These are phyloP conservation scores for Apiospora marii DNA, from an alignment of 2,329 filamentous ascomycete species.

Conservation along the genomic window DNA sequence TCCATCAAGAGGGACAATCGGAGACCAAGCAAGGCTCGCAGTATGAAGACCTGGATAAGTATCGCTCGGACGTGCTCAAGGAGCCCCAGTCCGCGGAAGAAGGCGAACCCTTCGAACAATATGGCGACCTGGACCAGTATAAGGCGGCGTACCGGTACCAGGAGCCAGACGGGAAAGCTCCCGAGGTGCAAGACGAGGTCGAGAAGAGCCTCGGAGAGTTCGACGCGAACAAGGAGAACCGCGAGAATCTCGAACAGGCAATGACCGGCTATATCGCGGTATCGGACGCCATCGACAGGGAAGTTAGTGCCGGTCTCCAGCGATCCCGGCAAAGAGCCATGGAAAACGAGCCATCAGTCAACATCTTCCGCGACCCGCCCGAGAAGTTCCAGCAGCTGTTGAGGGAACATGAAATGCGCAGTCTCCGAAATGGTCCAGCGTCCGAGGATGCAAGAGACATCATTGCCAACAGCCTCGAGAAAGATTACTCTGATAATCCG, in stretches of 20 bases:
- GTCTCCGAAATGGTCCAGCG: background rate
- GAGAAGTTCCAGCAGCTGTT: constrained; percentile 5
- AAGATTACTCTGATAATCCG: constrained; percentile 35
- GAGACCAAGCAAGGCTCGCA: constrained; percentile 46
- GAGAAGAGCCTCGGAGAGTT: constrained; percentile 47
- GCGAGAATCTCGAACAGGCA: constrained; percentile 40
- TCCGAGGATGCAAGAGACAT: constrained; percentile 29
- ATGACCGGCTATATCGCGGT: constrained; percentile 41
- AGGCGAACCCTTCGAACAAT: constrained; percentile 41
- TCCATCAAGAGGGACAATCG: constrained; percentile 30
- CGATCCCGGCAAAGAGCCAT: constrained; percentile 33
- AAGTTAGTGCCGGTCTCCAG: constrained; percentile 28
- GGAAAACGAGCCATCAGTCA: constrained; percentile 17
- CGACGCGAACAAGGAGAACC: constrained; percentile 44
- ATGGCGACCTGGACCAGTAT: constrained; percentile 52
- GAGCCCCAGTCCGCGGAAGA: constrained; percentile 34
- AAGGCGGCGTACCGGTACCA: constrained; percentile 44
- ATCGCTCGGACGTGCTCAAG: constrained; percentile 39
- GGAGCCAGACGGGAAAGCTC: constrained; percentile 44
- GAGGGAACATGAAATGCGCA: background rate
- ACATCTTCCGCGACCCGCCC: constrained; percentile 20
- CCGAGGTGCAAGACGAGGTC: constrained; percentile 42
- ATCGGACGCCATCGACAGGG: constrained; percentile 40
- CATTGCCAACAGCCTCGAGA: constrained; percentile 35
- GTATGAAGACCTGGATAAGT: constrained; percentile 52